A percentile compares a stretch with the other conserved stretches of the same genome.
Conservation (phyloP, 768 basidiomycete species). For the Kondoa subrosea region DNA sequence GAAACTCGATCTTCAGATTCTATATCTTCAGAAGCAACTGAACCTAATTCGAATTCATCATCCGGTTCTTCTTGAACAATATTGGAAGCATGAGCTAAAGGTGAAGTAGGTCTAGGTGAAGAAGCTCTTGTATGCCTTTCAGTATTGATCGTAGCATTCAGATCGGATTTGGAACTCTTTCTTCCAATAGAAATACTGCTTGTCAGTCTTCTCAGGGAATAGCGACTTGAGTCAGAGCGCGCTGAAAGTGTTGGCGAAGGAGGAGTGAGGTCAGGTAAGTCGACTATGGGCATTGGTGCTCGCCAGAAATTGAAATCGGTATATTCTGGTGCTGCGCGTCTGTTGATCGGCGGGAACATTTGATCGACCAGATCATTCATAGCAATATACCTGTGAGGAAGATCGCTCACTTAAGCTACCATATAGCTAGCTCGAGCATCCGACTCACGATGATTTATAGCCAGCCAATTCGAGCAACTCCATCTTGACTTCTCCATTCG, state of each 20-base stretch:
- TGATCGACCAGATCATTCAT: constrained; percentile 99
- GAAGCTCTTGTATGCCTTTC: constrained; percentile 8
- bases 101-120: constrained; percentile 5
- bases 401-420: no score
- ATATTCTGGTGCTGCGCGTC: constrained; percentile 64
- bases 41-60: constrained; percentile 5
- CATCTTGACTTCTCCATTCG: constrained; percentile 85
- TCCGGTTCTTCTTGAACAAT: neutral
- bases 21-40: neutral
- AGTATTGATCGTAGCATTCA: constrained; percentile 2
- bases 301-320: constrained; percentile 99
- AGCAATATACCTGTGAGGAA: constrained; percentile 74
- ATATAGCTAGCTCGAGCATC: no score
- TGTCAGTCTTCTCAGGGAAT: constrained; percentile 12
- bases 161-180: neutral
- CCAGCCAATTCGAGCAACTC: constrained; percentile 90
- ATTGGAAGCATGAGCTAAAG: neutral
- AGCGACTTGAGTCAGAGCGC: constrained; percentile 47
- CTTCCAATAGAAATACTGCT: constrained; percentile 6
- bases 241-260: constrained; percentile 89
- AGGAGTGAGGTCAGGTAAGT: constrained; percentile 40
- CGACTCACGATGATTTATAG: constrained; percentile 84
- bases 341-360: constrained; percentile 92
- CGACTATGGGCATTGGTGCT: constrained; percentile 52
- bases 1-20: neutral